Evolutionary conservation across 139 green algal species (phyloP), one percentile per base, ranked within the genome.

Genomic region (Desmodesmus armatus): DNA sequence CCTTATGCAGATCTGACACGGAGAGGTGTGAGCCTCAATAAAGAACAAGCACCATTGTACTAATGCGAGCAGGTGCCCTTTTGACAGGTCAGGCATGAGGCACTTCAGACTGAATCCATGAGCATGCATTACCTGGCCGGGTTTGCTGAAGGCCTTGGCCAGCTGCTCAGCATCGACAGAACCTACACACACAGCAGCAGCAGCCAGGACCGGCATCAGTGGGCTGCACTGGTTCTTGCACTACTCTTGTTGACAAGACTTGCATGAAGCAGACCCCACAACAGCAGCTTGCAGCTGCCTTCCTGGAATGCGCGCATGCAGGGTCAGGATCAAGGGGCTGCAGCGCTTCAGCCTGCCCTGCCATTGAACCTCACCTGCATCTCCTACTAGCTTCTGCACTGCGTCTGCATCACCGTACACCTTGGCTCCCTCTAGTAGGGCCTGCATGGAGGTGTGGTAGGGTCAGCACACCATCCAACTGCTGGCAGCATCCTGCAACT

Each of bases 111-210:
- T 41, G 70, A 41, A 39, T 78, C 25, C 5, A 39, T 62, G 19
- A 60, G 21, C 17, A 37, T 29, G 9, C 25, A 37, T 27, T 27
- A 84, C 77, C 77, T 80, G 70, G 70, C 66, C 53, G 5, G 55
- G 55, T 82, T 91, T 91, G 43, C 74, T 39, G 21, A 91, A 81
- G 7, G 82, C 82, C 41, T 77, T 73, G 15, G 78, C 85, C 58
- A 91, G 31, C 3, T 84, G 40, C 7, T 82, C 70, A 65, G 88
- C 90, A 11, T 75, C n/a, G 0, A 88, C 33, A 0, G 87, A 66
- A 37, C 41, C 83, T 86, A 78, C 55, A 33, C n/a, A n/a, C n/a
- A n/a, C n/a, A n/a, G n/a, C n/a, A n/a, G n/a, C n/a, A n/a, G n/a
- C n/a, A n/a, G n/a, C n/a, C n/a, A n/a, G n/a, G n/a, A n/a, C n/a